These are phyloP conservation scores for Grifola frondosa DNA, from an alignment of 1,284 basidiomycete genomes.

Conservation along the genomic window DNA sequence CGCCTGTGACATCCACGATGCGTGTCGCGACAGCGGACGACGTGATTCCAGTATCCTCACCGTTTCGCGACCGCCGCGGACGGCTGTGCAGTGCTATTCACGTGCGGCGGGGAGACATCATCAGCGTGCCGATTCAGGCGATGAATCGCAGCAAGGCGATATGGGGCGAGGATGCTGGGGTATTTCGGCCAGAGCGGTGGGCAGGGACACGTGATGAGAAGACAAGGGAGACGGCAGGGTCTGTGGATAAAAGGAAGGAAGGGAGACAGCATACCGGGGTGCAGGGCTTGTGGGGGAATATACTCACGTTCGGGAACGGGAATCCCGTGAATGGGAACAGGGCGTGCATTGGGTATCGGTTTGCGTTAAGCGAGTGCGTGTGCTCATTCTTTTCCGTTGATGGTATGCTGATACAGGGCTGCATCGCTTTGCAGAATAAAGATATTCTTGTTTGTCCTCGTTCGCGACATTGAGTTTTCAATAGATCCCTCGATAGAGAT, in stretches of 20 bases:
- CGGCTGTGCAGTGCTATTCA: constrained; percentile 40
- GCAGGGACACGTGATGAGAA: constrained; percentile 20
- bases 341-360: constrained; percentile 72
- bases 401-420: background rate
- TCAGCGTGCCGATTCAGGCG: constrained; percentile 62
- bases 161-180: constrained; percentile 69
- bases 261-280: constrained; percentile 35
- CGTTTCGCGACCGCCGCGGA: constrained; percentile 31
- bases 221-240: constrained; percentile 26
- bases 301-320: constrained; percentile 64
- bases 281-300: constrained; percentile 62
- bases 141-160: constrained; percentile 59
- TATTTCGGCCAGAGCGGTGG: constrained; percentile 71
- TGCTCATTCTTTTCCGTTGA: constrained; percentile 4
- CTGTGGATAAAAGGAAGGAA: constrained; percentile 21
- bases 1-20: constrained; percentile 67
- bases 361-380: constrained; percentile 68
- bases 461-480: constrained; percentile 56
- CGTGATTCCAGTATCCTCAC: constrained; percentile 50
- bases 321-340: constrained; percentile 53
- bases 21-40: constrained; percentile 55
- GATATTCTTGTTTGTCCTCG: constrained; percentile 55
- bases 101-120: constrained; percentile 55
- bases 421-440: constrained; percentile 47
- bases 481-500: constrained; percentile 53